Base-by-base conservation (phyloP, 2,329 filamentous ascomycete species). In the Hymenoscyphus scutula region DNA sequence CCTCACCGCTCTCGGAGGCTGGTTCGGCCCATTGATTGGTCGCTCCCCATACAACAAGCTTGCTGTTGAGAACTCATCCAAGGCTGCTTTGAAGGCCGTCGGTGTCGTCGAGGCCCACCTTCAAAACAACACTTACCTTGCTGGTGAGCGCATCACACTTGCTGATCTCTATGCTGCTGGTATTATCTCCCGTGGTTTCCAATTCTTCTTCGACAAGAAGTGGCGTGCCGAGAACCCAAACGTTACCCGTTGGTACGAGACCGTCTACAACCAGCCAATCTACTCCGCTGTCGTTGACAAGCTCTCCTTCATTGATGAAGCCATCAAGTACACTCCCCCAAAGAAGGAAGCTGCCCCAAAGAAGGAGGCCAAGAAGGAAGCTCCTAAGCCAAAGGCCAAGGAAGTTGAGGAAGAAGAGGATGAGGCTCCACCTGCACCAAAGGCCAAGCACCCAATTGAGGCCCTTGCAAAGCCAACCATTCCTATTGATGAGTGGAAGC, bases 391-490 rank as follows among this genome's bases (percentile, higher is more conserved):
- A 59, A 77, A 78, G 73, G 69, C 74, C 53, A 74, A 78, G 63
- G 79, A 80, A 51, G 80, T 81, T 64, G 87, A 89, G 62, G 86
- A 89, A 59, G 84, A 87, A 64, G 85, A 87, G 62, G 87, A 89
- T 62, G 84, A 81, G 58, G 75, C 78, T 64, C 75, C 76, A 58
- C 79, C 83, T 63, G 85, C 87, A 67, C 91, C 92, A 75, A 98
- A 97, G 89, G 80, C 93, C 77, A 99, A 98, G 90, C 95, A 99
- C 84, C 93, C 95, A 72, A 85, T 96, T 69, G 94, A 97, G 79
- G 78, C 86, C 70, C 90, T 98, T 61, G 87, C 88, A 74, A 89
- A 88, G 77, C 82, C 95, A 66, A 87, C 89, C 63, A 85, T 97
- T 76, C 84, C 89, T 72, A 85, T 99, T 62, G 95, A 99, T 76